Conservation (phyloP, 805 yeast genomes). For the Saccharomycopsis synnaedendra region DNA sequence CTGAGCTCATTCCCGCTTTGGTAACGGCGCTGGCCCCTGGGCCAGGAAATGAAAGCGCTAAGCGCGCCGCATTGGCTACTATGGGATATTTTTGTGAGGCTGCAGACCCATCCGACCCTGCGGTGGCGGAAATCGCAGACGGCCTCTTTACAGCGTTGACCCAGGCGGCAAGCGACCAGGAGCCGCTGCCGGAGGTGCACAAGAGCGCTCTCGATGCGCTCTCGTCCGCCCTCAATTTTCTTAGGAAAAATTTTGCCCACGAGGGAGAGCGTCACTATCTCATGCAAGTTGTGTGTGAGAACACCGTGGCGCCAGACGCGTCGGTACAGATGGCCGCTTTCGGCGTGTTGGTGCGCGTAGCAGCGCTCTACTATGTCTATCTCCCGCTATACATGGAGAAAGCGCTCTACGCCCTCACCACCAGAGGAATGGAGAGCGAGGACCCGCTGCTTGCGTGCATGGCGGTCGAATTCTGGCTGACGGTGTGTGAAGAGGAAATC, state of each 20-base stretch:
- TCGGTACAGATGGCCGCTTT: slow-evolving; percentile 90
- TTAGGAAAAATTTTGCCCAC: slow-evolving; percentile 75
- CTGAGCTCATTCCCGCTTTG: slow-evolving; percentile 69
- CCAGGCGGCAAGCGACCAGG: slow-evolving; percentile 86
- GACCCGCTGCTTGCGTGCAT: slow-evolving; percentile 88
- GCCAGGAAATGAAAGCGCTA: slow-evolving; percentile 28
- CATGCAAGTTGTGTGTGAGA: slow-evolving; percentile 98
- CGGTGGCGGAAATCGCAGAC: slow-evolving; percentile 73
- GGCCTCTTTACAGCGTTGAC: slow-evolving; percentile 92
- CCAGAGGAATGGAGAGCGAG: slow-evolving; percentile 77
- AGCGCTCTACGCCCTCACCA: slow-evolving; percentile 84
- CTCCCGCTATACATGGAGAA: slow-evolving; percentile 97
- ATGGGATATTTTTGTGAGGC: slow-evolving; percentile 95
- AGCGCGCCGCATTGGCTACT: slow-evolving; percentile 77
- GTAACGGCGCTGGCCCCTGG: slow-evolving; percentile 54
- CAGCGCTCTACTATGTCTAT: slow-evolving; percentile 77
- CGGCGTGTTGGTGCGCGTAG: slow-evolving; percentile 87
- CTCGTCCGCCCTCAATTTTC: slow-evolving; percentile 82
- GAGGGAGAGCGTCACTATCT: slow-evolving; percentile 95
- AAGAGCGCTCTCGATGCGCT: slow-evolving; percentile 87
- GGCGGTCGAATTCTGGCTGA: slow-evolving; percentile 98
- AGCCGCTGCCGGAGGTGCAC: slow-evolving; percentile 64
- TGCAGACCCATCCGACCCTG: slow-evolving; percentile 74
- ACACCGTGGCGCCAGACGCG: slow-evolving; percentile 78
- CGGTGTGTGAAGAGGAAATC: slow-evolving; percentile 97